Conservation (phyloP, 2,329 filamentous ascomycete genomes). For the Pleomassaria siparia region DNA sequence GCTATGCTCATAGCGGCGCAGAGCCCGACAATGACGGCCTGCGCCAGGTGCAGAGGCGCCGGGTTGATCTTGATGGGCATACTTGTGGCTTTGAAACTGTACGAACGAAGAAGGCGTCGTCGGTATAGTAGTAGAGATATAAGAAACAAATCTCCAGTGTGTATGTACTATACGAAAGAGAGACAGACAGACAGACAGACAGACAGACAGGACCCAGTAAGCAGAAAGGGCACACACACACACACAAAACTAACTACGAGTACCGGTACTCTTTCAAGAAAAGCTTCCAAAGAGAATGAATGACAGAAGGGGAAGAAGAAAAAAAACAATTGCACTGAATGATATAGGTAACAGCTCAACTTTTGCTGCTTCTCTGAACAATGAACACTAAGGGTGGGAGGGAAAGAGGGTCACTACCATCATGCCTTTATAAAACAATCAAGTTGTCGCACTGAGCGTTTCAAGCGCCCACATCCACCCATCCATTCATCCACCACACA, state of each 20-base stretch:
- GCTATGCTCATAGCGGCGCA: conserved; percentile 44
- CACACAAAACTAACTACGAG: no score
- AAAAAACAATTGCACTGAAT: conserved; percentile 3
- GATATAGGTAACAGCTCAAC: conserved; percentile 16
- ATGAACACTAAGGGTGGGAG: conserved; percentile 22
- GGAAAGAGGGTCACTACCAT: conserved; percentile 20
- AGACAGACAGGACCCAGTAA: conserved; percentile 9
- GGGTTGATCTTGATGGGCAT: conserved; percentile 41
- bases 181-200: not conserved
- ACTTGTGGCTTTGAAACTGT: not conserved
- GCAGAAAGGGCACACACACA: conserved; percentile 19
- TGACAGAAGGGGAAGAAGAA: conserved; percentile 19
- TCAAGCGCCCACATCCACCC: conserved; percentile 18
- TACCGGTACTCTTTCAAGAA: conserved; percentile 20
- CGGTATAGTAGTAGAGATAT: not conserved
- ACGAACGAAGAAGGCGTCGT: not conserved
- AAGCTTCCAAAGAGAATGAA: conserved; percentile 18
- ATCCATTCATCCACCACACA: conserved; percentile 9
- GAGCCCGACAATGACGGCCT: conserved; percentile 37
- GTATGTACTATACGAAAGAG: conserved; percentile 1
- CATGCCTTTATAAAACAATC: conserved; percentile 39
- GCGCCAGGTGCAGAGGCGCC: conserved; percentile 38
- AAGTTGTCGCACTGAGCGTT: conserved; percentile 31
- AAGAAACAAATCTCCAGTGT: no score
- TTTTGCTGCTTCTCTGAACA: conserved; percentile 7